Evolutionary conservation across 306 rosid genomes (phyloP), one percentile per base, ranked within the genome.

Genomic region (Prunus mira): DNA sequence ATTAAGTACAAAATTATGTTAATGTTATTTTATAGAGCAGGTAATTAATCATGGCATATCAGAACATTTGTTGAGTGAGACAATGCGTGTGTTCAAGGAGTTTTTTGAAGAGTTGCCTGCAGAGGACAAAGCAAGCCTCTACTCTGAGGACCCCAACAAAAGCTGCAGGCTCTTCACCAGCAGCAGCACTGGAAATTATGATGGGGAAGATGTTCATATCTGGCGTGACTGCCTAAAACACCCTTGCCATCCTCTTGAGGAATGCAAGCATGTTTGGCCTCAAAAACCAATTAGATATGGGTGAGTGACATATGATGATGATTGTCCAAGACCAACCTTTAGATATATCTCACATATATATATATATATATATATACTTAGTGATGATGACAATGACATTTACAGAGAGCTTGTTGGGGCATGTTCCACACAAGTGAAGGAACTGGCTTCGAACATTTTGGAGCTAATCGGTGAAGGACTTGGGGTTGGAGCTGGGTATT

Each of bases 401-500:
- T 56, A 3, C 65, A 65, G 67, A 60, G 75, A 79, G 15, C 71
- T 47, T 68, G 63, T 83, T 3, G 73, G 86, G 3, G 66, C 45
- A 13, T 74, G 68, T 67, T 24, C 57, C 8, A 71, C 15, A 47
- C 65, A 74, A 70, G 77, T 24, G 28, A 22, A 8, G 28, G 32
- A 58, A 58, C 9, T 58, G 64, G 32, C 30, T 49, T 71, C 52
- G 56, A 57, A 9, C 52, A 30, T 79, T 25, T 49, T 79, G 67
- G 86, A 50, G 68, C 49, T 82, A 62, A 79, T 78, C 45, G 12
- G 71, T n/a, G 60, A 82, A 56, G 80, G 78, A 69, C 72, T 82
- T 45, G 74, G 62, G 19, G 47, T 75, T 22, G 74, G 54, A 78
- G 2, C 24, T 3, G 74, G 56, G 28, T 74, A 74, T 72, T 73